These are phyloP conservation scores for Podospora tetraspora DNA, from an alignment of 495 filamentous ascomycete genomes.

Conservation along the genomic window DNA sequence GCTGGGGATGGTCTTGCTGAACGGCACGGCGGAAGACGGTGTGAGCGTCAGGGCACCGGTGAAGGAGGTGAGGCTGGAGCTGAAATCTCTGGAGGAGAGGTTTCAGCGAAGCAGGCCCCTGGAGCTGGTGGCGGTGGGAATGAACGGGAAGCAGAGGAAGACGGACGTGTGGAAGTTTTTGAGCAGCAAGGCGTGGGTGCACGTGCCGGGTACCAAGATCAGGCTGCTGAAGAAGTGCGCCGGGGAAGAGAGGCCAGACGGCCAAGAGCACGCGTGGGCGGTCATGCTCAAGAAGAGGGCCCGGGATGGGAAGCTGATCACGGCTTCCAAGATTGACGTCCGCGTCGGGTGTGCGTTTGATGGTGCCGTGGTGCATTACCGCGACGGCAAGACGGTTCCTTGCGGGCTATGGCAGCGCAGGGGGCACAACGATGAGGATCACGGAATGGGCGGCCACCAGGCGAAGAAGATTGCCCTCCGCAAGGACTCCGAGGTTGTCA, in stretches of 20 bases:
- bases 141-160: constrained; percentile 9
- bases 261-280: constrained; percentile 16
- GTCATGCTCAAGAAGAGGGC: constrained; percentile 30
- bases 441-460: constrained; percentile 31
- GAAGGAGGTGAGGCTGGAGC: background rate
- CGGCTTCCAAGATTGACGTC: constrained; percentile 33
- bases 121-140: constrained; percentile 6
- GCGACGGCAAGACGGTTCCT: constrained; percentile 29
- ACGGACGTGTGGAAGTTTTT: constrained; percentile 26
- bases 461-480: constrained; percentile 28
- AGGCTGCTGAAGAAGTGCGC: constrained; percentile 22
- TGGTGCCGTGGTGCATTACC: constrained; percentile 36
- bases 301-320: constrained; percentile 22
- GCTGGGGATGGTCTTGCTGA: constrained; percentile 9
- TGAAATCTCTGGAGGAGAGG: constrained; percentile 1
- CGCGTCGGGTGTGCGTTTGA: constrained; percentile 36
- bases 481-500: constrained; percentile 26
- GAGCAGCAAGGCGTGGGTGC: constrained; percentile 13
- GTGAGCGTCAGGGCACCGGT: constrained; percentile 10
- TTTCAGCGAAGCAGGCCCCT: background rate
- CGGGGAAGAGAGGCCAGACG: background rate
- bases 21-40: background rate
- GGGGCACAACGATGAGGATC: background rate
- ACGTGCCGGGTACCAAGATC: constrained; percentile 22
- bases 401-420: constrained; percentile 29